phyloP scores from a whole-genome alignment of 2,329 filamentous ascomycete genomes.

The Chaetothyriales sp. region DNA sequence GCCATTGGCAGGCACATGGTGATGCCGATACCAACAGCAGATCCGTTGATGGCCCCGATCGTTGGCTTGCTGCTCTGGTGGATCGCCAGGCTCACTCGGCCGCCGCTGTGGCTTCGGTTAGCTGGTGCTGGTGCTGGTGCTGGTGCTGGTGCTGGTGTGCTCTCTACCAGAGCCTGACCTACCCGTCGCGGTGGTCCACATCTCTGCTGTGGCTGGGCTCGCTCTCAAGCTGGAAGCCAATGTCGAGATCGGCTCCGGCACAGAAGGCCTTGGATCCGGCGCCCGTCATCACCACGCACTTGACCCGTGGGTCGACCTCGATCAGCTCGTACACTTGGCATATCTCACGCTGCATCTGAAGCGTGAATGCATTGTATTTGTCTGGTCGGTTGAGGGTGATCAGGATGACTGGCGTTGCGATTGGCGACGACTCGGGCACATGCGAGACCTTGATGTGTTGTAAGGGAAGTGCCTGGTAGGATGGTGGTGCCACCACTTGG shows the following conservation, averaged over 20 bases:
- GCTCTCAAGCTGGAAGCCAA: constrained; percentile 10
- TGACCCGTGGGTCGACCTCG: constrained; percentile 40
- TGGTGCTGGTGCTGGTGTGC: too few relatives aligned
- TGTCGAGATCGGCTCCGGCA: constrained; percentile 44
- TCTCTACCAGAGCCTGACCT: background rate
- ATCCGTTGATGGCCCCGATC: constrained; percentile 44
- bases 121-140: too few relatives aligned
- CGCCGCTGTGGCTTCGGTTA: constrained; percentile 28
- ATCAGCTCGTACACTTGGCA: constrained; percentile 38
- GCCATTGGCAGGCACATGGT: constrained; percentile 45
- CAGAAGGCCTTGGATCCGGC: constrained; percentile 39
- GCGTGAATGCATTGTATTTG: constrained; percentile 55
- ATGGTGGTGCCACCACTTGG: constrained; percentile 5
- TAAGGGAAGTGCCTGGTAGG: constrained; percentile 22
- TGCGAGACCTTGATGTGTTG: constrained; percentile 25
- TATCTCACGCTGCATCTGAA: constrained; percentile 47
- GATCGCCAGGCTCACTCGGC: constrained; percentile 40
- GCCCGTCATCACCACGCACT: constrained; percentile 40
- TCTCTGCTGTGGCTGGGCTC: constrained; percentile 1
- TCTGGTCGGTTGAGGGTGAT: constrained; percentile 49
- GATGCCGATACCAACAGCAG: constrained; percentile 45
- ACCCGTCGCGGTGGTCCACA: constrained; percentile 18
- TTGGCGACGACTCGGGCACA: constrained; percentile 31
- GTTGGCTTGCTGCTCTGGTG: constrained; percentile 44
- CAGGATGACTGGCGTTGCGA: constrained; percentile 47